A percentile compares a stretch with the other conserved stretches of the same genome.
Evolutionary conservation across 208 protist genomes (phyloP).

Genomic region (Acanthamoeba royreba): DNA sequence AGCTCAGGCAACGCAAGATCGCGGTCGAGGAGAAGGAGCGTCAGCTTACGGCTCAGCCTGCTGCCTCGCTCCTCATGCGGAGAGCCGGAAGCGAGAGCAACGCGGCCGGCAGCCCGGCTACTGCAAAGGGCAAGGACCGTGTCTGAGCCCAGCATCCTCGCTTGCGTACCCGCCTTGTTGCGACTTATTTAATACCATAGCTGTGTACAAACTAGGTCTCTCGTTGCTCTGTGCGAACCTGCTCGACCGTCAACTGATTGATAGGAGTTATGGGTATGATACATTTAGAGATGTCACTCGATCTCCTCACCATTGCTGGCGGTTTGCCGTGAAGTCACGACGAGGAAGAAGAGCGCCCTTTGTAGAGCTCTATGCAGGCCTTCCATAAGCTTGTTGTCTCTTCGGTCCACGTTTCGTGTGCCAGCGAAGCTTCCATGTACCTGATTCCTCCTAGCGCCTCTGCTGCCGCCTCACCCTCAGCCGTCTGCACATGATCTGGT

Average conservation of each 20-base stretch:
- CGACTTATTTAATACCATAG: too few species aligned
- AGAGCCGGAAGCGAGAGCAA: not conserved
- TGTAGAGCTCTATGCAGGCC: not conserved
- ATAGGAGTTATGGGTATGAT: too few species aligned
- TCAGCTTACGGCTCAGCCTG: constrained; percentile 31
- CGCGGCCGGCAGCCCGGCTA: not conserved
- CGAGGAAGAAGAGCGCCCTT: too few species aligned
- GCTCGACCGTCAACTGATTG: too few species aligned
- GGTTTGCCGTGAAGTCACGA: too few species aligned
- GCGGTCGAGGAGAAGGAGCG: constrained; percentile 28
- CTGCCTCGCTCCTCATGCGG: not conserved
- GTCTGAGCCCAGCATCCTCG: not conserved
- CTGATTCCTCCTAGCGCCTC: not conserved
- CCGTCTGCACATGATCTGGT: constrained; percentile 1
- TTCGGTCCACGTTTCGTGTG: not conserved
- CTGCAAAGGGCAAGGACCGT: not conserved
- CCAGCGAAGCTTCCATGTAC: not conserved
- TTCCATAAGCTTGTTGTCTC: not conserved
- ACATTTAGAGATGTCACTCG: too few species aligned
- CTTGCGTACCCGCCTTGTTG: not conserved
- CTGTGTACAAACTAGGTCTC: too few species aligned
- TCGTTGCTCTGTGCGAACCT: too few species aligned
- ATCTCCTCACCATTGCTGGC: too few species aligned
- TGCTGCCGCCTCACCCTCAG: not conserved
- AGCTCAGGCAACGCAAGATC: constrained; percentile 32